Evolutionary conservation across 2,329 filamentous ascomycete species (phyloP).

Genomic region (Canariomyces notabilis): DNA sequence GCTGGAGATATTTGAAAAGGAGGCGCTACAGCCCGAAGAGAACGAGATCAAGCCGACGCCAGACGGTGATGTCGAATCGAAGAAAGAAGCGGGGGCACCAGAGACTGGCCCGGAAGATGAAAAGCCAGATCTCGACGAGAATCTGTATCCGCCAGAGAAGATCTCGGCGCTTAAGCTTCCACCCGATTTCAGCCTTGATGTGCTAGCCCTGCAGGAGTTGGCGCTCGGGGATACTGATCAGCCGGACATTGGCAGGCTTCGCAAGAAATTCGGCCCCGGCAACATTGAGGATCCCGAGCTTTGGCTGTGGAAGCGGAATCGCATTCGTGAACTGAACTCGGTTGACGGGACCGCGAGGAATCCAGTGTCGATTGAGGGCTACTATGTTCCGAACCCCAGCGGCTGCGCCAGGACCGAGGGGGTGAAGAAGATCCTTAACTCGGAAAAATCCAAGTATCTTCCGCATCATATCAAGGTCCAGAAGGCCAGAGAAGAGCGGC

Average conservation of each 20-base stretch:
- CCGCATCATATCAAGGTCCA: constrained; percentile 97
- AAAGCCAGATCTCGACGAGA: constrained; percentile 37
- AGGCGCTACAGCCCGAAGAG: constrained; percentile 33
- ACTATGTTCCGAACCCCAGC: constrained; percentile 79
- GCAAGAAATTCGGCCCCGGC: constrained; percentile 41
- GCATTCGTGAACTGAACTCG: constrained; percentile 52
- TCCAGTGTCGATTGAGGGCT: constrained; percentile 48
- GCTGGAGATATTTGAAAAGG: constrained; percentile 44
- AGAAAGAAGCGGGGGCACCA: constrained; percentile 20
- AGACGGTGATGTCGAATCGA: constrained; percentile 30
- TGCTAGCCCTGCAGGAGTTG: constrained; percentile 42
- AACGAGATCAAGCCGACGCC: constrained; percentile 34
- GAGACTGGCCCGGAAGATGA: constrained; percentile 22
- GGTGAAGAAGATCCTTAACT: constrained; percentile 90
- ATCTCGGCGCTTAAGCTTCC: constrained; percentile 43
- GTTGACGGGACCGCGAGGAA: constrained; percentile 28
- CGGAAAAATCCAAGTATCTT: constrained; percentile 96
- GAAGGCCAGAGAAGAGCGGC: constrained; percentile 84
- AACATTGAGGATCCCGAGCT: constrained; percentile 47
- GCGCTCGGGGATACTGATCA: constrained; percentile 41
- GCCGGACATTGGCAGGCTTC: constrained; percentile 46
- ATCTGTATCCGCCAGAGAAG: constrained; percentile 45
- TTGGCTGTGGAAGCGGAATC: constrained; percentile 54
- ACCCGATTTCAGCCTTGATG: constrained; percentile 40
- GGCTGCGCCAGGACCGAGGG: constrained; percentile 90